Base-by-base conservation (phyloP, 2,329 filamentous ascomycete species). In the Sphaerostilbella broomeana region DNA sequence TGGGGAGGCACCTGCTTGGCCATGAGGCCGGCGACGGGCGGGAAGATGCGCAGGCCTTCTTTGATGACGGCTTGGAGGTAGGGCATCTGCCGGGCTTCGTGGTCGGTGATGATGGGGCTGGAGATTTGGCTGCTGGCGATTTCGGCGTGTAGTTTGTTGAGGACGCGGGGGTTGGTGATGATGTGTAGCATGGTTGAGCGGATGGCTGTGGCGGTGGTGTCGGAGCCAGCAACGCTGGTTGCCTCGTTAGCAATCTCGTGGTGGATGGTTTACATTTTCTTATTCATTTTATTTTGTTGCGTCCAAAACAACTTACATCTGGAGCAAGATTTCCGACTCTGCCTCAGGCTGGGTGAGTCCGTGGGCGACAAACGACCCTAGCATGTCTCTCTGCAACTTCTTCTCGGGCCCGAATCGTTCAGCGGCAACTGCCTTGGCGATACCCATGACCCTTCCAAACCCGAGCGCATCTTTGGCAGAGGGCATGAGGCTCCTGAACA, bases 131-230 rank as follows among this genome's bases (percentile, higher is more conserved):
- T 18, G 2, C 47, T 35, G 17, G 43, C 44, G 17, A 51, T 56
- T 25, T 52, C 57, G 26, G 29, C 26, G 4, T 66, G 64, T 0
- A 80, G 57, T 56, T 63, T 67, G 4, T 47, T 40, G 42, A 69
- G 64, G 1, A 74, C 64, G 1, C 58, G 59, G 0, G 70, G 69
- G 17, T 64, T 69, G n/a, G 66, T 72, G 16, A 70, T 64, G 40
- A 79, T 52, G 50, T 73, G 65, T 16, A 78, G 63, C 39, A 79
- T 46, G 1, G 67, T 73, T 24, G 67, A 61, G 3, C 75, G 68
- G 9, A 80, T 65, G 2, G 67, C 67, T 1, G 71, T 73, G 0
- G 76, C 72, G 0, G 73, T 75, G 3, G 73, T 77, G 44, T 79
- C 75, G 1, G 72, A 73, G 4, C 75, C 76, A 5, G 74, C 75